Percentiles rank a stretch among this genome's conserved stretches.
Evolutionary conservation across 306 rosid genomes (phyloP).

Genomic region (Psophocarpus tetragonolobus): DNA sequence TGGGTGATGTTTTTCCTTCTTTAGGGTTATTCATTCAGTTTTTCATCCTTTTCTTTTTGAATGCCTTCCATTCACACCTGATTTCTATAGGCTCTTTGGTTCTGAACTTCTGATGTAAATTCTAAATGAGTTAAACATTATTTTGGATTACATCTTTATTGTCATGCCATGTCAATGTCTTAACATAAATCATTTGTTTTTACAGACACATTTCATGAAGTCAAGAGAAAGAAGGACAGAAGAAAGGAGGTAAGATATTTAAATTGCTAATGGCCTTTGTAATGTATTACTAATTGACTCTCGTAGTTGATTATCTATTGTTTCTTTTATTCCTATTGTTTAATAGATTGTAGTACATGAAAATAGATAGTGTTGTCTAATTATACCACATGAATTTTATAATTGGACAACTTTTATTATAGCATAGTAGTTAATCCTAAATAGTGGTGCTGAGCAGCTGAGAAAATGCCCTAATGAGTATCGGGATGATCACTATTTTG

Average conservation of each 20-base stretch:
- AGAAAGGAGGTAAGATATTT: conserved; percentile 76
- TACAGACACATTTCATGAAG: conserved; percentile 91
- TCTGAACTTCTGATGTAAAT: conserved; percentile 17
- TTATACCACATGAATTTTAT: conserved; percentile 2
- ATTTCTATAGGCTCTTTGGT: background rate
- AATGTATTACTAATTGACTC: background rate
- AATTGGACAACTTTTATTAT: background rate
- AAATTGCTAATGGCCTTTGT: conserved; percentile 28
- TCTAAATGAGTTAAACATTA: background rate
- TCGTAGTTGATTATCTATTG: conserved; percentile 5
- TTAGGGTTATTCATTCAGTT: conserved; percentile 19
- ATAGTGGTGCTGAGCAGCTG: background rate
- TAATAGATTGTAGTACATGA: conserved; percentile 10
- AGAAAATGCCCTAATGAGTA: background rate
- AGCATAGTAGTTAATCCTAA: background rate
- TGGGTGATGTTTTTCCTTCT: background rate
- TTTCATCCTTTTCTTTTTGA: conserved; percentile 9
- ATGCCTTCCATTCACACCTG: background rate
- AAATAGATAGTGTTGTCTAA: conserved; percentile 10
- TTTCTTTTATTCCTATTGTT: conserved; percentile 27
- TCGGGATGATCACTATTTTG: background rate
- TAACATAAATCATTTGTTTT: conserved; percentile 32
- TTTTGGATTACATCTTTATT: conserved; percentile 15
- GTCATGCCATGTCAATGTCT: conserved; percentile 7
- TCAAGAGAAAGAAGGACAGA: conserved; percentile 82